Percentiles rank a stretch among this genome's conserved stretches.
phyloP scores from a whole-genome alignment of 371 early-diverging fungal species.

The Mortierella sp. region DNA sequence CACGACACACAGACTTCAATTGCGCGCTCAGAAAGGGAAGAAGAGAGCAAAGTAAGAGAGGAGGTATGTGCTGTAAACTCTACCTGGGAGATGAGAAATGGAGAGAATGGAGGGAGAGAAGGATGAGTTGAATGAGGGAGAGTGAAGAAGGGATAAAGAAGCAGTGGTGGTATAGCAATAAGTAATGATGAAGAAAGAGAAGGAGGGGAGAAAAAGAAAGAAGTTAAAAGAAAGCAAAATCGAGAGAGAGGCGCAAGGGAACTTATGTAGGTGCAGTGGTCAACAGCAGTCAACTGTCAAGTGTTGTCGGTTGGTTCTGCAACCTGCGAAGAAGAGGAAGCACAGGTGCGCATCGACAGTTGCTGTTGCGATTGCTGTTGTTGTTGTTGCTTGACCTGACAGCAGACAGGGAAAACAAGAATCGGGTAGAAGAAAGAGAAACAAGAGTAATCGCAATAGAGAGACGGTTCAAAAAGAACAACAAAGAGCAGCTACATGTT shows the following conservation, averaged over 20 bases:
- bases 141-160: neutral
- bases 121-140: neutral
- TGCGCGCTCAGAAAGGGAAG: neutral
- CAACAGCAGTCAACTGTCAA: neutral
- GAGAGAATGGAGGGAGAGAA: neutral
- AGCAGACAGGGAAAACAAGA: neutral
- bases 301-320: neutral
- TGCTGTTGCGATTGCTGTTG: too few species aligned
- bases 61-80: neutral
- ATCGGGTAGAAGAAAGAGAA: neutral
- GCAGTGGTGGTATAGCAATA: neutral
- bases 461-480: neutral
- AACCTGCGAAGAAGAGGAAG: neutral
- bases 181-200: neutral
- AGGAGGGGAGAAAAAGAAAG: neutral
- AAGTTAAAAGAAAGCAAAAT: neutral
- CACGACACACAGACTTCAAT: neutral
- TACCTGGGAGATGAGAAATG: neutral
- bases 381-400: neutral
- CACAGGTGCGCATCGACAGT: neutral
- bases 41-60: neutral
- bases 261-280: neutral
- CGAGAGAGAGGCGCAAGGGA: neutral
- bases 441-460: neutral
- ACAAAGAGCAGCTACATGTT: constrained; percentile 4